Percentiles rank a stretch among this genome's conserved stretches.
These are phyloP conservation scores for Rhypophila decipiens DNA, from an alignment of 495 filamentous ascomycete genomes.

Conservation along the genomic window DNA sequence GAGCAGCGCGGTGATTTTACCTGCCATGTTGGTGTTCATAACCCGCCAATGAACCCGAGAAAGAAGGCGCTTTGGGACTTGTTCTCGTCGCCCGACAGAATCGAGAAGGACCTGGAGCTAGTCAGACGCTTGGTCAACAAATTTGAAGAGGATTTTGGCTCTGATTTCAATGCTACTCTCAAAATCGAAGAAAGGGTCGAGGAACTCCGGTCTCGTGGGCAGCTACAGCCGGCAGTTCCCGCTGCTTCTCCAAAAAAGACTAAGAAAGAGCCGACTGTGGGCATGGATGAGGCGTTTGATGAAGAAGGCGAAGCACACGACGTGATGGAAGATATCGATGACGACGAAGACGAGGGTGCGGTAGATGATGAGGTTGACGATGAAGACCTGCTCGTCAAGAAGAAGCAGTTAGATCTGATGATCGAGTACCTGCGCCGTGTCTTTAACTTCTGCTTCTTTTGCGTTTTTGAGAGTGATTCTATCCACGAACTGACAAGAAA, in stretches of 20 bases:
- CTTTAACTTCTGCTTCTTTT: slow-evolving; percentile 99
- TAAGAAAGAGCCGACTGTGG: slow-evolving; percentile 49
- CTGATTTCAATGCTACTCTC: slow-evolving; percentile 60
- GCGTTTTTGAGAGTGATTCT: slow-evolving; percentile 96
- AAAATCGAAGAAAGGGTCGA: slow-evolving; percentile 86
- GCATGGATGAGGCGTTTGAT: slow-evolving; percentile 65
- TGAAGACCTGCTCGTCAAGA: slow-evolving; percentile 81
- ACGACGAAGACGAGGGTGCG: slow-evolving; percentile 69
- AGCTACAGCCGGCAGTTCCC: slow-evolving; percentile 58
- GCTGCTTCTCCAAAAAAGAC: slow-evolving; percentile 56
- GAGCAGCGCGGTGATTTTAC: slow-evolving; percentile 89
- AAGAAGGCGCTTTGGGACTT: slow-evolving; percentile 98
- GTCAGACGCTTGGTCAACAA: slow-evolving; percentile 68
- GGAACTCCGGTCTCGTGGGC: slow-evolving; percentile 63
- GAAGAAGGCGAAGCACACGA: slow-evolving; percentile 66
- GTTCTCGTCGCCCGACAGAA: slow-evolving; percentile 82
- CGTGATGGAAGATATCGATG: slow-evolving; percentile 57
- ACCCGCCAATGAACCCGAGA: slow-evolving; percentile 72
- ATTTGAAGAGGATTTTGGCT: slow-evolving; percentile 74
- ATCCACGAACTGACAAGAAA: slow-evolving; percentile 93
- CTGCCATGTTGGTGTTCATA: slow-evolving; percentile 94
- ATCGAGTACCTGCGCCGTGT: slow-evolving; percentile 96
- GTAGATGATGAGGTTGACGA: slow-evolving; percentile 81
- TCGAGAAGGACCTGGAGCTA: slow-evolving; percentile 77
- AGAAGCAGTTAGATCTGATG: slow-evolving; percentile 92